phyloP scores from a whole-genome alignment of 73 alveolate genomes.

The Tetrahymena elliotti region DNA sequence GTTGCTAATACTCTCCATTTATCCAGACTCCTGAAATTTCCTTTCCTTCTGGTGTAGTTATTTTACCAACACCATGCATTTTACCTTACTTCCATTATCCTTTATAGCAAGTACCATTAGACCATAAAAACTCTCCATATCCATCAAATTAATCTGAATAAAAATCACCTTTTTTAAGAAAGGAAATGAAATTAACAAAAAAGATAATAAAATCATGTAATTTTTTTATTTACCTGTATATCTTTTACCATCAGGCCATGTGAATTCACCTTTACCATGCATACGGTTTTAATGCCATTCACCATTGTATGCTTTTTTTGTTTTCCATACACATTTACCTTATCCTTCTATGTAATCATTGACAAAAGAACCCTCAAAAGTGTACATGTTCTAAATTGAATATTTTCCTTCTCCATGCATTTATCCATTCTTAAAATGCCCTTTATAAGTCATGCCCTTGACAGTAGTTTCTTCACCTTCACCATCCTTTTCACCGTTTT shows the following conservation, averaged over 20 bases:
- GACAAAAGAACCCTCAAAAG: slow-evolving; percentile 6
- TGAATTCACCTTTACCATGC: slow-evolving; percentile 54
- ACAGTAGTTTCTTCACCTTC: not conserved
- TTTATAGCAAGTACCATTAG: slow-evolving; percentile 52
- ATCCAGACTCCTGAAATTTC: slow-evolving; percentile 20
- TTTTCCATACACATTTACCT: slow-evolving; percentile 25
- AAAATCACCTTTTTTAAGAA: slow-evolving; percentile 17
- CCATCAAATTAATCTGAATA: slow-evolving; percentile 49
- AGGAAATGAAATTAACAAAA: not conserved
- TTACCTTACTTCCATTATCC: slow-evolving; percentile 60
- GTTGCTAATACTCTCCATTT: slow-evolving; percentile 6
- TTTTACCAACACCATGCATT: slow-evolving; percentile 55
- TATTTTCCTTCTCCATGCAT: not conserved
- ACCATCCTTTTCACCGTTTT: not conserved
- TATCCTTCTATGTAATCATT: slow-evolving; percentile 25
- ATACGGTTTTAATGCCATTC: slow-evolving; percentile 24
- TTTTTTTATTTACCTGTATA: slow-evolving; percentile 8
- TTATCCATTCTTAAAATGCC: not conserved
- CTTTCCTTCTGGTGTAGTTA: slow-evolving; percentile 50
- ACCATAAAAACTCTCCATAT: slow-evolving; percentile 50
- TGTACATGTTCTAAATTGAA: not conserved
- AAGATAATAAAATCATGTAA: not conserved
- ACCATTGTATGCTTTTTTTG: slow-evolving; percentile 36
- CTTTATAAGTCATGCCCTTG: not conserved
- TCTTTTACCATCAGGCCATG: slow-evolving; percentile 56